Evolutionary conservation across 1,284 basidiomycete species (phyloP).

Genomic region (Leucoagaricus sp.): DNA sequence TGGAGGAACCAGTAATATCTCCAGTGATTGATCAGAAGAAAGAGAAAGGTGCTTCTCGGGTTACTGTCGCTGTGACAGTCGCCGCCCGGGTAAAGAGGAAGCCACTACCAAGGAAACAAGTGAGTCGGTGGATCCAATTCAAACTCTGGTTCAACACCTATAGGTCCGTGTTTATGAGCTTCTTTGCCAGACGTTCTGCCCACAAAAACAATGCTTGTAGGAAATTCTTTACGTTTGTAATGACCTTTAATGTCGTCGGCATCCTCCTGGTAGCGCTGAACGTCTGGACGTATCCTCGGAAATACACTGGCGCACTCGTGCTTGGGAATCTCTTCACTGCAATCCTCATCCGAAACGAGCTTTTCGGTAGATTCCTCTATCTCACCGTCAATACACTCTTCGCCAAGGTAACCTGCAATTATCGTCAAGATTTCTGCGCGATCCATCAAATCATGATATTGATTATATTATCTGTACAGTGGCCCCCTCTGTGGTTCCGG

Average conservation of each 20-base stretch:
- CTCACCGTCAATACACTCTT: conserved; percentile 59
- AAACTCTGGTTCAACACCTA: conserved; percentile 70
- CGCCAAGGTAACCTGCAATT: conserved; percentile 47
- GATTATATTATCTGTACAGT: conserved; percentile 38
- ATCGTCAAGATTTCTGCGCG: background rate
- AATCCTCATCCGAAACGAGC: conserved; percentile 58
- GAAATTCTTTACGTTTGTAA: conserved; percentile 61
- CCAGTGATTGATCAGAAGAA: background rate
- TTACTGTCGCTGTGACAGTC: background rate
- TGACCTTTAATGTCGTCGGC: conserved; percentile 51
- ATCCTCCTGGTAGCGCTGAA: conserved; percentile 51
- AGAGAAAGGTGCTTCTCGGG: background rate
- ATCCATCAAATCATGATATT: background rate
- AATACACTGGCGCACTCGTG: conserved; percentile 60
- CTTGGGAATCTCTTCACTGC: conserved; percentile 58
- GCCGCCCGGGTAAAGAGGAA: conserved; percentile 1
- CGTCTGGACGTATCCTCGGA: conserved; percentile 58
- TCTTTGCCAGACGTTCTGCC: background rate
- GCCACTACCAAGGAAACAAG: conserved; percentile 24
- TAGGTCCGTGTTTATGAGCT: conserved; percentile 35
- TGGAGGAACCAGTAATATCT: background rate
- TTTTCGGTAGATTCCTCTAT: conserved; percentile 64
- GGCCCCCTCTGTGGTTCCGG: conserved; percentile 64
- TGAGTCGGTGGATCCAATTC: conserved; percentile 49
- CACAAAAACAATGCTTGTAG: conserved; percentile 30